Evolutionary conservation across 1,284 basidiomycete species (phyloP).

Genomic region (Phylloporus sp.): DNA sequence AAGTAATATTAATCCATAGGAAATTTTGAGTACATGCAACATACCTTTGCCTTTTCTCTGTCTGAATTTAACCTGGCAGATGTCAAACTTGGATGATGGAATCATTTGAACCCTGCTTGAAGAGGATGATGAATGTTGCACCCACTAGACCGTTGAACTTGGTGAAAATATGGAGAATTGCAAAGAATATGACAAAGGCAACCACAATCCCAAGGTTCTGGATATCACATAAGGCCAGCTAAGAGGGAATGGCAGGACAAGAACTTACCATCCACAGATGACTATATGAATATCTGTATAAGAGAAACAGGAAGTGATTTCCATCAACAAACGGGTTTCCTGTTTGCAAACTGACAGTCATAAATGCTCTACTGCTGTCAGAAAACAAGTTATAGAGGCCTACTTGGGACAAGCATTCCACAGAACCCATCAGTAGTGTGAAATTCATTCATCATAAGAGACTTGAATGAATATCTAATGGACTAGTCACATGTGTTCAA

Average conservation of each 20-base stretch:
- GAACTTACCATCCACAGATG: conserved; percentile 71
- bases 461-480: conserved; percentile 55
- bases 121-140: conserved; percentile 41
- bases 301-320: conserved; percentile 47
- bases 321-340: conserved; percentile 25
- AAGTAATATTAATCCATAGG: conserved; percentile 18
- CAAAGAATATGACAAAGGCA: conserved; percentile 55
- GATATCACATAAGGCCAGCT: conserved; percentile 3
- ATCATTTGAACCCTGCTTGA: conserved; percentile 45
- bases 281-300: conserved; percentile 63
- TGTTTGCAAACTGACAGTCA: conserved; percentile 44
- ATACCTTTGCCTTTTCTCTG: conserved; percentile 37
- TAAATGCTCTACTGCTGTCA: conserved; percentile 62
- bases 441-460: conserved; percentile 61
- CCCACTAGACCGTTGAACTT: conserved; percentile 46
- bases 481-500: too few species aligned
- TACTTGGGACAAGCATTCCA: conserved; percentile 47
- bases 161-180: conserved; percentile 51
- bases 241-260: conserved; percentile 5
- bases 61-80: conserved; percentile 1
- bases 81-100: conserved; percentile 10
- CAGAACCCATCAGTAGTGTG: conserved; percentile 48
- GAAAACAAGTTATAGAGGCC: conserved; percentile 55
- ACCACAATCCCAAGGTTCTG: conserved; percentile 63
- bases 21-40: rapidly evolving